These are phyloP conservation scores for Aspergillus fumigatiaffinis DNA, from an alignment of 2,329 filamentous ascomycete genomes.

Conservation along the genomic window DNA sequence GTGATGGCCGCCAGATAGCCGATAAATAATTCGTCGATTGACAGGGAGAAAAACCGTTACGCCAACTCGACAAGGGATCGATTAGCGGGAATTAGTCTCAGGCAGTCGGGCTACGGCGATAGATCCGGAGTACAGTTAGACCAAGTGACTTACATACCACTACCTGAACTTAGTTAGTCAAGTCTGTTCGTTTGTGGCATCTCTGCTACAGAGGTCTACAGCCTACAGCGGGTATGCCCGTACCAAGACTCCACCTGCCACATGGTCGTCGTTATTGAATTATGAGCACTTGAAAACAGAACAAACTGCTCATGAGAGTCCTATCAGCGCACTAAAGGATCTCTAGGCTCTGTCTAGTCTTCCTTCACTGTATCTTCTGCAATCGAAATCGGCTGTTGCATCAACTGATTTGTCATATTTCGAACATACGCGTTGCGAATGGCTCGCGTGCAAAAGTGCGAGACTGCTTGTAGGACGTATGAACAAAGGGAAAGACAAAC, in stretches of 20 bases:
- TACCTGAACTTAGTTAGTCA: neutral
- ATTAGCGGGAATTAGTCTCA: neutral
- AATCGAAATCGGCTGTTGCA: neutral
- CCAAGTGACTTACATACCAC: neutral
- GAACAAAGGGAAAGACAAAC: constrained; percentile 1
- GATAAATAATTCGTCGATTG: constrained; percentile 11
- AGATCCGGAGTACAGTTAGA: neutral
- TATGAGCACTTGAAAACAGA: constrained; percentile 6
- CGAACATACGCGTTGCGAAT: neutral
- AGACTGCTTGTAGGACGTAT: neutral
- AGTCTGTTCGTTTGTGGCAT: neutral
- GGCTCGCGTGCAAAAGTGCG: neutral
- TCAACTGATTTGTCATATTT: neutral
- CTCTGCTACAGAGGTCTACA: neutral
- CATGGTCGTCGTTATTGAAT: constrained; percentile 15
- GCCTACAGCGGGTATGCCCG: constrained; percentile 30
- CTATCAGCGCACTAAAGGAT: neutral
- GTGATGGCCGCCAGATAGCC: neutral
- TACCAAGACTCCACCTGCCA: constrained; percentile 29
- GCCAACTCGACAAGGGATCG: constrained; percentile 20
- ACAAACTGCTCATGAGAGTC: neutral
- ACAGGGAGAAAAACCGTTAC: constrained; percentile 28
- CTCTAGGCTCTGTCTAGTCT: neutral
- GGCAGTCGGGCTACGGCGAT: neutral
- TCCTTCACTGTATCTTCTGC: neutral